Evolutionary conservation across 2,329 filamentous ascomycete species (phyloP).

Genomic region (Nemania sp.): DNA sequence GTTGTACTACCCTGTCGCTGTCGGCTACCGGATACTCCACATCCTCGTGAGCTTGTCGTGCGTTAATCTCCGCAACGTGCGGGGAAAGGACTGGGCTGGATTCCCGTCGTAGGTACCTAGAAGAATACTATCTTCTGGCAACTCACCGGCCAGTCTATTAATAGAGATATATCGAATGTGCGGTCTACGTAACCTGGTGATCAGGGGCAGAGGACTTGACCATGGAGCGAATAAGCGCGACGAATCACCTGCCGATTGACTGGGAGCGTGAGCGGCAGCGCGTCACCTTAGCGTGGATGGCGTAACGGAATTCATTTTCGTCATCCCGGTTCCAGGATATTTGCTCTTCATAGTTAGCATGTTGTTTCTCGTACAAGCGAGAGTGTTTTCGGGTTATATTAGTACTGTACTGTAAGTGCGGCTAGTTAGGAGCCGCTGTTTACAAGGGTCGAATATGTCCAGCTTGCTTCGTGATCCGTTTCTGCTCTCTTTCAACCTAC

Average conservation of each 20-base stretch:
- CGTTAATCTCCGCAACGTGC: conserved; percentile 6
- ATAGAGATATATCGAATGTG: background rate
- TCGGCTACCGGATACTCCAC: background rate
- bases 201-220: background rate
- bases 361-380: no score
- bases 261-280: background rate
- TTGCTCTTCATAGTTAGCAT: background rate
- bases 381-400: no score
- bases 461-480: background rate
- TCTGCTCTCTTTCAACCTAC: no score
- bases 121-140: background rate
- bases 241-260: background rate
- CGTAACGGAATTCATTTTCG: conserved; percentile 24
- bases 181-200: background rate
- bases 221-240: background rate
- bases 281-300: conserved; percentile 32
- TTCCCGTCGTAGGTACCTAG: background rate
- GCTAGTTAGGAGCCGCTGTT: no score
- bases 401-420: no score
- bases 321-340: background rate
- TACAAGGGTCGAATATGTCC: background rate
- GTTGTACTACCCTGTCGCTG: background rate
- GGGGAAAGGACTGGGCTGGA: conserved; percentile 1
- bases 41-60: background rate
- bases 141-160: background rate